Evolutionary conservation across 1,284 basidiomycete species (phyloP), one percentile per base, ranked within the genome.

Genomic region (Pterula multifida): DNA sequence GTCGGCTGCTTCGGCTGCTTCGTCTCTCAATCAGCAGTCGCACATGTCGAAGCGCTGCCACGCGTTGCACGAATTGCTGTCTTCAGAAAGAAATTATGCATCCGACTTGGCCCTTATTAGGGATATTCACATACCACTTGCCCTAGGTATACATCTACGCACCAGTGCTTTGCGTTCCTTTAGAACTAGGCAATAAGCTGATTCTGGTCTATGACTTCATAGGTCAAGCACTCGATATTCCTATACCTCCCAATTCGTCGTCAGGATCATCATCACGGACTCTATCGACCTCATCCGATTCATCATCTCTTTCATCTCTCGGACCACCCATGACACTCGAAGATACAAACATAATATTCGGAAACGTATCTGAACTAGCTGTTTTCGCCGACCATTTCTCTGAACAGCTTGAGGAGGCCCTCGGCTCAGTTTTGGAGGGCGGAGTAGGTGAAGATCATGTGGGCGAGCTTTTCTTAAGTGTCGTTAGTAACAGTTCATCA

Each of bases 1-100:
- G 39, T 17, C 39, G 19, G 32, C 32, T 11, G n/a, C 32, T 9
- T 9, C n/a, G 11, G 21, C n/a, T 42, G 21, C n/a, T 42, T 17
- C 39, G 39, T 17, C 39, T 4, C 39, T 42, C 9, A n/a, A 42
- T 19, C 39, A 22, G 21, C 39, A 42, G 39, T 51, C 36, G 24
- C 49, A 60, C 44, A 59, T 73, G 60, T 68, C 86, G 17, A 94
- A 91, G 67, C 79, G 93, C 23, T 74, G 81, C 22, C 86, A 95
- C 61, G 85, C 91, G 1, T 69, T 97, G 28, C 76, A 83, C 46
- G 93, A 97, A 60, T 71, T 94, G 21, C 74, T 90, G 42, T 76
- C 79, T 11, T 92, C 90, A 19, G 93, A 97, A 62, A 73, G 85
- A 24, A 81, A 86, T 0, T 95, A 95, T 65, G 89, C 92, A 1